A percentile compares a stretch with the other conserved stretches of the same genome.
These are phyloP conservation scores for Aureobasidium zeae DNA, from an alignment of 2,329 filamentous ascomycete genomes.

Conservation along the genomic window DNA sequence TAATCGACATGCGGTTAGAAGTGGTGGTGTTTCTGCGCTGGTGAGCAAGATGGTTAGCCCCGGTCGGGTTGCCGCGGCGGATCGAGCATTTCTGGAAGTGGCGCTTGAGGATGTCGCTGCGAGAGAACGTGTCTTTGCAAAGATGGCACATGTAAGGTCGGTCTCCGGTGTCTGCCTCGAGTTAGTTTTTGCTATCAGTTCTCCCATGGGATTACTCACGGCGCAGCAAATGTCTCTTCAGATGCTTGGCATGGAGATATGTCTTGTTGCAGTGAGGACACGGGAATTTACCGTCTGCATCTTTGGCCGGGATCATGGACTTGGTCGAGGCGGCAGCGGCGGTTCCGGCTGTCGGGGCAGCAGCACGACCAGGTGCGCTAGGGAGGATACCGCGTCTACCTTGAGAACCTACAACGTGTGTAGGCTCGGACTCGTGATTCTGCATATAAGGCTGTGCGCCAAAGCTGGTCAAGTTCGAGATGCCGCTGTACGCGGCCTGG, in stretches of 20 bases:
- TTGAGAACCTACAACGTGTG: conserved; percentile 91
- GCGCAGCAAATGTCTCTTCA: conserved; percentile 90
- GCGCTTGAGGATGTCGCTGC: conserved; percentile 95
- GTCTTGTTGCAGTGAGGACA: conserved; percentile 98
- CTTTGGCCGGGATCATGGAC: conserved; percentile 83
- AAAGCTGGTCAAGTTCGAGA: conserved; percentile 30
- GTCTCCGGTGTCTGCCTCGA: conserved; percentile 74
- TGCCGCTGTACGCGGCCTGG: conserved; percentile 31
- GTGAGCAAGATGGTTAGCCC: conserved; percentile 87
- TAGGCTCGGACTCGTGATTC: conserved; percentile 50
- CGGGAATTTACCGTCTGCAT: conserved; percentile 94
- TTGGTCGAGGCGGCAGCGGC: conserved; percentile 50
- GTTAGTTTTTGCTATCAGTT: conserved; percentile 28
- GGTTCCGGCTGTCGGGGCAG: conserved; percentile 62
- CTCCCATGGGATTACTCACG: conserved; percentile 55
- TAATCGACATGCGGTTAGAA: conserved; percentile 28
- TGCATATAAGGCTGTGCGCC: conserved; percentile 29
- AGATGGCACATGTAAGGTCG: conserved; percentile 97
- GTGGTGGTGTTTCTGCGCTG: conserved; percentile 39
- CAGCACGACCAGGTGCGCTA: conserved; percentile 76
- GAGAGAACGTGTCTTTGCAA: conserved; percentile 94
- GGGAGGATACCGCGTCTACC: conserved; percentile 85
- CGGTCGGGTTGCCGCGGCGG: conserved; percentile 87
- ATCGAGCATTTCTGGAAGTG: conserved; percentile 99
- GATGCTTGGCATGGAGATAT: conserved; percentile 91